Conservation (phyloP, 495 filamentous ascomycete genomes). For the Acidiella bohemica region DNA sequence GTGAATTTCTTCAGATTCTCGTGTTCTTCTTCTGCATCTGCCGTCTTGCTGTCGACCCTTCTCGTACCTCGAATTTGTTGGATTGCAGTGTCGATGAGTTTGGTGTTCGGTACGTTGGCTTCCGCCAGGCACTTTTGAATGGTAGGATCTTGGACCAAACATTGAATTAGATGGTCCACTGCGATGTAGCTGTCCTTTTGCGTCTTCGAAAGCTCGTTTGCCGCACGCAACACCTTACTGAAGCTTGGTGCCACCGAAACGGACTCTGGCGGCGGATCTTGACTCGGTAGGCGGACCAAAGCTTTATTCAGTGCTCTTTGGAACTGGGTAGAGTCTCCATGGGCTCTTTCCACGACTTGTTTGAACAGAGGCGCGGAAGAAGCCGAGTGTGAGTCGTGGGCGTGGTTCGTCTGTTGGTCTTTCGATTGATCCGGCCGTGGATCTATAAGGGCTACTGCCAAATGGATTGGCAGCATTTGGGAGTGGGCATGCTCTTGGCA, state of each 20-base stretch:
- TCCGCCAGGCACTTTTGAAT: conserved; percentile 66
- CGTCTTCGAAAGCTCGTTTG: conserved; percentile 83
- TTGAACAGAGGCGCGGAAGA: conserved; percentile 62
- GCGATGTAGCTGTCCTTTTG: conserved; percentile 93
- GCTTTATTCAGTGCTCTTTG: conserved; percentile 82
- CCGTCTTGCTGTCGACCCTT: conserved; percentile 87
- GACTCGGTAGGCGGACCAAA: conserved; percentile 77
- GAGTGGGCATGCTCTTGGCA: conserved; percentile 80
- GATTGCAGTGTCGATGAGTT: conserved; percentile 76
- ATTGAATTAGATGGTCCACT: conserved; percentile 81
- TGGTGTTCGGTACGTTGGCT: conserved; percentile 80
- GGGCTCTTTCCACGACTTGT: conserved; percentile 85
- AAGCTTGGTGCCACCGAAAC: conserved; percentile 69
- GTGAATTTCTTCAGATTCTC: conserved; percentile 96
- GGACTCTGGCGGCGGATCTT: conserved; percentile 84
- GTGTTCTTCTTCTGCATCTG: conserved; percentile 76
- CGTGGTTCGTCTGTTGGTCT: conserved; percentile 48
- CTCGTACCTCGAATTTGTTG: conserved; percentile 80
- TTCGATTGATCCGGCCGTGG: conserved; percentile 63
- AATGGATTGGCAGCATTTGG: conserved; percentile 76
- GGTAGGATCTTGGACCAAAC: conserved; percentile 61
- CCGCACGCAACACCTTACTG: conserved; percentile 63
- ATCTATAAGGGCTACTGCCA: conserved; percentile 78
- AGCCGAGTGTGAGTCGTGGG: conserved; percentile 44
- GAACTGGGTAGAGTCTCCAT: conserved; percentile 79